Evolutionary conservation across 345 rosid species (phyloP).

Genomic region (Laguncularia racemosa): DNA sequence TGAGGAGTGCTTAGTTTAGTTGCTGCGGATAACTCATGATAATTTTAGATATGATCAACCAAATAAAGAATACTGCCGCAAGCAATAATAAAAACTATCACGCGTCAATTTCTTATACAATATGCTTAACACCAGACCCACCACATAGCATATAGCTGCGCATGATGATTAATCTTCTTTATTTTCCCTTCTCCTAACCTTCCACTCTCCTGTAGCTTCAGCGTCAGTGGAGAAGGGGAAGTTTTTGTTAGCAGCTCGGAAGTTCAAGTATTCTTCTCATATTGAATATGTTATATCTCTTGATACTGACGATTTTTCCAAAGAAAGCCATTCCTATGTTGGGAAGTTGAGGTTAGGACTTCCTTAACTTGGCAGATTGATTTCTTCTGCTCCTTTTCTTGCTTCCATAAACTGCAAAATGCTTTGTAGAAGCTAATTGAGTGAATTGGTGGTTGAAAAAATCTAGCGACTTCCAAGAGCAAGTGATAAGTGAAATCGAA

Average conservation of each 20-base stretch:
- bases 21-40: too few relatives aligned
- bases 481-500: neutral
- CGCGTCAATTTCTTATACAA: too few relatives aligned
- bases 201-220: conserved; percentile 11
- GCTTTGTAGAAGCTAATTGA: neutral
- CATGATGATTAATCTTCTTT: too few relatives aligned
- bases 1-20: too few relatives aligned
- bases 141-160: too few relatives aligned
- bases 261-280: conserved; percentile 59
- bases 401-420: too few relatives aligned
- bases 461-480: neutral
- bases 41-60: too few relatives aligned
- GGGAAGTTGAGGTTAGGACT: conserved; percentile 62
- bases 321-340: conserved; percentile 73
- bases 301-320: conserved; percentile 66
- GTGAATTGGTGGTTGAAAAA: too few relatives aligned
- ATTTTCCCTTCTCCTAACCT: too few relatives aligned
- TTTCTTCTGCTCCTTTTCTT: neutral
- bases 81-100: too few relatives aligned
- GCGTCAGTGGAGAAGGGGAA: conserved; percentile 69
- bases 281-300: conserved; percentile 72
- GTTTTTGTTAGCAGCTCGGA: conserved; percentile 75
- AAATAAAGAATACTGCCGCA: too few relatives aligned
- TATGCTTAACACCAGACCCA: too few relatives aligned
- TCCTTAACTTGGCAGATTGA: neutral